Base-by-base conservation (phyloP, 1,139 yeast species). In the Wickerhamomyces sp. region DNA sequence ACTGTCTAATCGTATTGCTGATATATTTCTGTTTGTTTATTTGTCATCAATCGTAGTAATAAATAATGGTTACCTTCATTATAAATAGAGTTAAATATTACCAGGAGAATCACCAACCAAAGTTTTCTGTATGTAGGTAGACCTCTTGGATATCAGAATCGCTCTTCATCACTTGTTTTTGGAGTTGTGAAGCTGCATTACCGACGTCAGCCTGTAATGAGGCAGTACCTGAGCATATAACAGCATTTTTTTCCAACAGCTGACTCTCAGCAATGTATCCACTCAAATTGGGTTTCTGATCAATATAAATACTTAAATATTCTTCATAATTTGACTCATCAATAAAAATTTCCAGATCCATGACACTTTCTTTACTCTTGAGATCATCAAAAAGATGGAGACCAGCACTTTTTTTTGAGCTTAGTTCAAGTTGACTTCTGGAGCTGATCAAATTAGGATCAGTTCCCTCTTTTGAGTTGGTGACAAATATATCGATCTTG, bases 51-150 rank as follows among this genome's bases (percentile, higher is more conserved):
- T 18, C 3, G 23, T 33, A 33, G 9, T n/a, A 13, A 33, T 33
- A 33, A 33, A 33, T n/a, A 33, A 33, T n/a, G 14, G 3, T 18
- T 18, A 18, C 23, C 23, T 18, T 5, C 3, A 18, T 18, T 18
- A 18, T 34, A 8, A 36, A 36, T 27, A 10, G 8, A 29, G 23
- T 26, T 26, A 10, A 36, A 35, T 10, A 23, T 15, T 18, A 18
- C 5, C 23, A 4, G 23, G 23, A 18, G 23, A 18, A 10, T 46
- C 39, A 79, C 84, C 83, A 80, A 0, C 81, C 81, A 59, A 78
- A 81, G 31, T 73, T 62, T 54, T 81, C 86, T 0, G 82, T 76
- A 52, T 81, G 85, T 40, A 81, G 61, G 52, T 68, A 78, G 10
- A 81, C 67, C 57, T 81, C 86, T 39, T 72, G 66, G 11, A 67